Conservation (phyloP, 306 rosid species). For the Dalbergia oliveri region DNA sequence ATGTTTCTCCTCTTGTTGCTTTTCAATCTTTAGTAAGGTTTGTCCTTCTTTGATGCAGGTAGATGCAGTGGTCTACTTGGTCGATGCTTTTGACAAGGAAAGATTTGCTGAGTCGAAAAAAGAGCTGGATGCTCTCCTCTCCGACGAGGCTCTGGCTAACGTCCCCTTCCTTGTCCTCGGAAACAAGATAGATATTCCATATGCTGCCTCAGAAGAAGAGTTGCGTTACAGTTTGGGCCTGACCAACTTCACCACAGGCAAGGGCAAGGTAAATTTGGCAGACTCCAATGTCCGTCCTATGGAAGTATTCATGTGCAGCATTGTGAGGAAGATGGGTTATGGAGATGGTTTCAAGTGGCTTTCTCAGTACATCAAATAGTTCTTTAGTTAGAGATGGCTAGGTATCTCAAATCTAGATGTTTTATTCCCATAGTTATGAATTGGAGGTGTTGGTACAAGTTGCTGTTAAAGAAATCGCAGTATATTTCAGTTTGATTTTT, state of each 20-base stretch:
- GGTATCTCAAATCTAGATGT: slow-evolving; percentile 30
- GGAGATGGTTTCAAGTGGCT: slow-evolving; percentile 91
- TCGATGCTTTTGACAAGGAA: slow-evolving; percentile 77
- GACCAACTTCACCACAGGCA: slow-evolving; percentile 79
- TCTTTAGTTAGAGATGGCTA: slow-evolving; percentile 42
- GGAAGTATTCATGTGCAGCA: slow-evolving; percentile 88
- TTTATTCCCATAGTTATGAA: slow-evolving; percentile 41
- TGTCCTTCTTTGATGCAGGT: slow-evolving; percentile 54
- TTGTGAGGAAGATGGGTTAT: slow-evolving; percentile 86
- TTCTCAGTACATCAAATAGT: slow-evolving; percentile 80
- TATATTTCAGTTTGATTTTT: slow-evolving; percentile 13
- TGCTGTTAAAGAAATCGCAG: slow-evolving; percentile 40
- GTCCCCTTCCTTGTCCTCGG: slow-evolving; percentile 82
- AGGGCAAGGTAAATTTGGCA: slow-evolving; percentile 69
- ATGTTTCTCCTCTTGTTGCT: neutral
- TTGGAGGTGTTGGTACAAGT: slow-evolving; percentile 22
- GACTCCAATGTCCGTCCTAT: slow-evolving; percentile 79
- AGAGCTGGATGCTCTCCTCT: slow-evolving; percentile 81
- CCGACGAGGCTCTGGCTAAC: slow-evolving; percentile 62
- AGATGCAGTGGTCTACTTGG: slow-evolving; percentile 82
- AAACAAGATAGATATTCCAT: slow-evolving; percentile 79
- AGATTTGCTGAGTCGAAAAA: slow-evolving; percentile 74
- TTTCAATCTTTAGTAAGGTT: neutral
- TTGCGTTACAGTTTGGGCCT: slow-evolving; percentile 73
- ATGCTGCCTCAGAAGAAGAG: slow-evolving; percentile 85